phyloP scores from a whole-genome alignment of 2,329 filamentous ascomycete species.

The Colletotrichum nymphaeae region DNA sequence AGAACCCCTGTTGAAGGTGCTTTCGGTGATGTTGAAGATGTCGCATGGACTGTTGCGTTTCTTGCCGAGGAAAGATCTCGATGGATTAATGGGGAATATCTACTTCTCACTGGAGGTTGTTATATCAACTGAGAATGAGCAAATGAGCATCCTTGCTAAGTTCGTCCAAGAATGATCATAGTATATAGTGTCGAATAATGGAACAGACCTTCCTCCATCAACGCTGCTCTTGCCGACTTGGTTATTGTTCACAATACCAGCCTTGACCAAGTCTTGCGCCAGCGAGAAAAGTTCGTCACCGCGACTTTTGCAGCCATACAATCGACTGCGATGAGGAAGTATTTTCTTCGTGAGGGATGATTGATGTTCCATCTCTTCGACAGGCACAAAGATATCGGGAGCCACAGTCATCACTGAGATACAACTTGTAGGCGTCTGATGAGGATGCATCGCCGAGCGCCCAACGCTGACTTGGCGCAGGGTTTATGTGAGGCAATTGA shows the following conservation, averaged over 20 bases:
- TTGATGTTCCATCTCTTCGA: conserved; percentile 49
- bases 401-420: conserved; percentile 42
- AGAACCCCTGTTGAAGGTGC: no score
- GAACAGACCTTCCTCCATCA: conserved; percentile 38
- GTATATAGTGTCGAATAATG: background rate
- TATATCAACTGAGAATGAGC: no score
- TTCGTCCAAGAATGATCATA: no score
- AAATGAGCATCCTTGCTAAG: no score
- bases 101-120: no score
- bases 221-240: conserved; percentile 49
- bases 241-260: conserved; percentile 60
- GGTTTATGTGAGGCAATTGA: conserved; percentile 28
- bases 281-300: conserved; percentile 69
- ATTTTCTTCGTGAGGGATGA: conserved; percentile 56
- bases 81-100: no score
- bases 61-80: no score
- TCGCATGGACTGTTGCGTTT: no score
- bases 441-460: background rate
- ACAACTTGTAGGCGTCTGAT: no score
- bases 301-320: conserved; percentile 68
- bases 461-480: background rate
- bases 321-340: conserved; percentile 67
- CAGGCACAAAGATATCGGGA: conserved; percentile 53
- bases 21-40: no score
- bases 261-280: conserved; percentile 60